Evolutionary conservation across 768 basidiomycete genomes (phyloP), one percentile per base, ranked within the genome.

Genomic region (Naganishia vaughanmartiniae): DNA sequence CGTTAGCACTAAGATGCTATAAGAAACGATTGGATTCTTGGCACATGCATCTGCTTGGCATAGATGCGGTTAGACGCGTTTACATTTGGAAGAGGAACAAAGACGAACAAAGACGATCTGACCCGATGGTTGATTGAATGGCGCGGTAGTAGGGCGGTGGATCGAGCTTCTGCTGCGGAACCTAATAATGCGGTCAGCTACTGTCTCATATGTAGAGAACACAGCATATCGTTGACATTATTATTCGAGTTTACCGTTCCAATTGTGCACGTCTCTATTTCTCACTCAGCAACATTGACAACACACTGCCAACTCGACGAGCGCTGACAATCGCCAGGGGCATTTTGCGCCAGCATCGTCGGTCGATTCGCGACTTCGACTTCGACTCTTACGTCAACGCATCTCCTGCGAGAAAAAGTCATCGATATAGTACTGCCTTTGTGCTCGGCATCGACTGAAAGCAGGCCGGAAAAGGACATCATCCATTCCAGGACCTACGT

Each of bases 171-270:
- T 7, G 39, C 21, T 51, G 48, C 48, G 48, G 48, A 51, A 51
- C n/a, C 48, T 51, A 26, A 51, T 51, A 51, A 42, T 7, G 46
- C 48, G 21, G 48, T 51, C 48, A 51, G 48, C 48, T 51, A 51
- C 24, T 51, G 48, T 51, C 48, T 51, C 48, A 51, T 42, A 42
- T 42, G 12, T 51, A 1, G n/a, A n/a, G 19, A n/a, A 51, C n/a
- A 51, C 48, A 51, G 19, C 48, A 26, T 51, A 12, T 51, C 19
- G n/a, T 21, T 51, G 12, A 17, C 5, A 15, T 46, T 21, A 24
- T 51, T 51, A 24, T 51, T n/a, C 48, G 42, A 42, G 10, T 42
- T 42, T 2, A 42, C 15, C 42, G 42, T 42, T 42, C 5, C 7
- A 42, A 15, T 2, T 15, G 10, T 11, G 2, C 42, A 42, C 15